phyloP scores from a whole-genome alignment of 805 yeast genomes.

The Candida fluviatilis region DNA sequence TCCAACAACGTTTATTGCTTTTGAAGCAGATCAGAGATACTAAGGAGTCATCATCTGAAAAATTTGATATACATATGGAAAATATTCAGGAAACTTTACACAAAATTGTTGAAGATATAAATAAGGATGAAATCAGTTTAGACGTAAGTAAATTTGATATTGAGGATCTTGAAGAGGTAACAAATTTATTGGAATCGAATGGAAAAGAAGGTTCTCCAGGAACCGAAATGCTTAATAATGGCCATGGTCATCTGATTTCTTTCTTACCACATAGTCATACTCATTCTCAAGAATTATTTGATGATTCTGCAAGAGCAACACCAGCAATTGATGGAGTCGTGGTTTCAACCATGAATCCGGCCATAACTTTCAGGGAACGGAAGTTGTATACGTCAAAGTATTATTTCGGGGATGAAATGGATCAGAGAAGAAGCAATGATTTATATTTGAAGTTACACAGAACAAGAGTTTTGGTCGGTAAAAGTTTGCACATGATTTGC shows the following conservation, averaged over 20 bases:
- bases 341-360: slow-evolving; percentile 49
- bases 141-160: slow-evolving; percentile 10
- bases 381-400: slow-evolving; percentile 63
- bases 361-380: slow-evolving; percentile 53
- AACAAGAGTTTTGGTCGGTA: slow-evolving; percentile 56
- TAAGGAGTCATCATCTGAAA: slow-evolving; percentile 12
- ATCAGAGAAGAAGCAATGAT: slow-evolving; percentile 34
- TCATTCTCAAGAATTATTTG: slow-evolving; percentile 12
- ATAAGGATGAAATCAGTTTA: slow-evolving; percentile 13
- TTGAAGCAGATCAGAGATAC: slow-evolving; percentile 28
- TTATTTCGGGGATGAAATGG: slow-evolving; percentile 53
- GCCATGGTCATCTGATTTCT: neutral
- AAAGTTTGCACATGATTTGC: slow-evolving; percentile 56
- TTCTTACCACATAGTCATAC: slow-evolving; percentile 5
- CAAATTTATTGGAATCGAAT: slow-evolving; percentile 8
- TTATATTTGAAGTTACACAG: slow-evolving; percentile 49
- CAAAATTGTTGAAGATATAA: slow-evolving; percentile 28
- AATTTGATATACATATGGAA: slow-evolving; percentile 23
- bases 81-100: slow-evolving; percentile 30
- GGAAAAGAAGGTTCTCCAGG: slow-evolving; percentile 2
- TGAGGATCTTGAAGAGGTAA: slow-evolving; percentile 16
- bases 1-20: slow-evolving; percentile 31
- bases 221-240: neutral
- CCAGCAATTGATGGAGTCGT: slow-evolving; percentile 42
- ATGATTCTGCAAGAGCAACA: slow-evolving; percentile 41